Base-by-base conservation (phyloP, 2,329 filamentous ascomycete species). In the Colletotrichum magnum region DNA sequence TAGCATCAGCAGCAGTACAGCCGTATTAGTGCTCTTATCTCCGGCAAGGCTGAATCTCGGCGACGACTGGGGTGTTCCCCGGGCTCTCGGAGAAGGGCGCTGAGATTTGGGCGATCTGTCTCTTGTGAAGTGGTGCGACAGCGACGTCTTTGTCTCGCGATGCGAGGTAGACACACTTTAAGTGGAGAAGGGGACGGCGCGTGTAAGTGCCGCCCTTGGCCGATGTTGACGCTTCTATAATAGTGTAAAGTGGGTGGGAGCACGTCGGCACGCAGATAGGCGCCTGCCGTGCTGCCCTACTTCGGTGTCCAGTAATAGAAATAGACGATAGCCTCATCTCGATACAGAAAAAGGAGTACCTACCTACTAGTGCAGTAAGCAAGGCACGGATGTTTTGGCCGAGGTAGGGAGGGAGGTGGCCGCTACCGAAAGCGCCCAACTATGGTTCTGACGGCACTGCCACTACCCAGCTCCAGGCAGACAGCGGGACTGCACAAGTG, bases 1-100 rank as follows among this genome's bases (percentile, higher is more conserved):
- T 24, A 45, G 28, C 57, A 16, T 54, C 28, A 64, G 48, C 60
- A 57, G 21, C 41, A 41, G 41, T 13, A 10, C 10, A 43, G 48
- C 61, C 36, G 43, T 66, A 21, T 18, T 18, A 18, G 28, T 24
- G 41, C n/a, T 16, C 50, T 61, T 26, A 39, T 61, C 45, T 41
- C 63, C 57, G 56, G 52, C 62, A 69, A 69, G 67, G 63, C 67
- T 69, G 62, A 47, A 61, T 57, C 45, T 52, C 18, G 9, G 36
- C 28, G 18, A 41, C 39, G 51, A 57, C 62, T 61, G 21, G 62
- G 63, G 61, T 66, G 36, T 47, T 41, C 50, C 67, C 64, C 57
- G 36, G 51, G 36, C 21, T 26, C 24, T 32, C 53, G 41, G 51
- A 18, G 3, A 32, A 18, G n/a, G 26, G 45, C 13, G 51, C n/a